phyloP scores from a whole-genome alignment of 164 flowering plant species.

The Nymphaea colorata region DNA sequence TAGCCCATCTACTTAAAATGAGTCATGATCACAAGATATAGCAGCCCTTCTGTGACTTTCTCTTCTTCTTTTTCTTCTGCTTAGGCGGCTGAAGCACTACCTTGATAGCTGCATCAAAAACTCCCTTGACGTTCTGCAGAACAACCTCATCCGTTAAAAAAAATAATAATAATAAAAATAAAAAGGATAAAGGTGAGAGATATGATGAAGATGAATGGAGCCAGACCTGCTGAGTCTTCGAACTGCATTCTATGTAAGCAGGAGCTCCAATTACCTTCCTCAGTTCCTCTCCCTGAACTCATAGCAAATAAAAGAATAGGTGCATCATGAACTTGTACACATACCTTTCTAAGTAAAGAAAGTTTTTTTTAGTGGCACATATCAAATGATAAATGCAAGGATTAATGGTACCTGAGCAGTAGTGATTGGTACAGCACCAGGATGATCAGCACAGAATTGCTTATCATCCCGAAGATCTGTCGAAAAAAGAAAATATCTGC shows the following conservation, averaged over 20 bases:
- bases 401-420: no score
- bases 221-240: slow-evolving; percentile 75
- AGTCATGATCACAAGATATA: slow-evolving; percentile 39
- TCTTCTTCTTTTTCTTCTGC: slow-evolving; percentile 68
- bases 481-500: no score
- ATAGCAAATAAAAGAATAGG: neutral
- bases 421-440: no score
- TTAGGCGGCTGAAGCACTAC: slow-evolving; percentile 86
- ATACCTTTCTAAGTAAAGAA: no score
- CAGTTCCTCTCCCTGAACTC: slow-evolving; percentile 62
- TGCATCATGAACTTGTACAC: neutral
- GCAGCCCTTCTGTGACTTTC: slow-evolving; percentile 48
- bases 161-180: no score
- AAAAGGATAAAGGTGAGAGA: neutral
- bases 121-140: slow-evolving; percentile 76
- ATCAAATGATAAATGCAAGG: no score
- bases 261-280: slow-evolving; percentile 69
- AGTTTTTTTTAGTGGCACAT: no score
- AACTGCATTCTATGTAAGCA: slow-evolving; percentile 72
- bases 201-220: neutral
- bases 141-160: neutral
- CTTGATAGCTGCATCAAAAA: slow-evolving; percentile 84
- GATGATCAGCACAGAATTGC: no score
- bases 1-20: neutral
- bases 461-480: no score